Evolutionary conservation across 2,329 filamentous ascomycete genomes (phyloP).

Genomic region (Cladophialophora carrionii): DNA sequence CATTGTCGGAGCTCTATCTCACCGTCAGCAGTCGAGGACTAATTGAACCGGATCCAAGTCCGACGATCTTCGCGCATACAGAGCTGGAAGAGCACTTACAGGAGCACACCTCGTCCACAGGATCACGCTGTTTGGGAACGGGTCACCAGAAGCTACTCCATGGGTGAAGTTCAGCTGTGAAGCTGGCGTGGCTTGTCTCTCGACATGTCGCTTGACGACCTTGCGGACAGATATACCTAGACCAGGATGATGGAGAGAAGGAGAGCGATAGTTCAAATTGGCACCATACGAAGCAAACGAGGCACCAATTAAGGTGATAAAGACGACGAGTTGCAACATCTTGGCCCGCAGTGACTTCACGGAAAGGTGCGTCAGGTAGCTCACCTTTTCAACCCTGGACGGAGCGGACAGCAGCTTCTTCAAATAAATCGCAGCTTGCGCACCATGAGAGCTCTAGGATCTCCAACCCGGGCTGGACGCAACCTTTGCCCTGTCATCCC

Average conservation of each 20-base stretch:
- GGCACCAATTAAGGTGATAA: constrained; percentile 23
- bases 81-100: neutral
- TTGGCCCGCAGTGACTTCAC: constrained; percentile 8
- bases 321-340: constrained; percentile 30
- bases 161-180: constrained; percentile 66
- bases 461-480: constrained; percentile 1
- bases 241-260: constrained; percentile 65
- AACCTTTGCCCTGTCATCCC: constrained; percentile 6
- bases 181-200: constrained; percentile 50
- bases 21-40: neutral
- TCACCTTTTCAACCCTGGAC: constrained; percentile 10
- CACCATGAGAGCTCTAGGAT: constrained; percentile 6
- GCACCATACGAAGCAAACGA: constrained; percentile 36
- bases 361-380: neutral
- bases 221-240: constrained; percentile 68
- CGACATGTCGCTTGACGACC: constrained; percentile 60
- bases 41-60: neutral
- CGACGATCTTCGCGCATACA: too few species aligned
- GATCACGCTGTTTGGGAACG: constrained; percentile 50
- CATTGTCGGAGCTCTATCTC: constrained; percentile 45
- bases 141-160: constrained; percentile 58
- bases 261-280: constrained; percentile 70
- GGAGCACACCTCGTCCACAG: constrained; percentile 51
- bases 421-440: constrained; percentile 13
- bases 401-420: constrained; percentile 4